These are phyloP conservation scores for Retiboletus fuscus DNA, from an alignment of 1,284 basidiomycete species.

Conservation along the genomic window DNA sequence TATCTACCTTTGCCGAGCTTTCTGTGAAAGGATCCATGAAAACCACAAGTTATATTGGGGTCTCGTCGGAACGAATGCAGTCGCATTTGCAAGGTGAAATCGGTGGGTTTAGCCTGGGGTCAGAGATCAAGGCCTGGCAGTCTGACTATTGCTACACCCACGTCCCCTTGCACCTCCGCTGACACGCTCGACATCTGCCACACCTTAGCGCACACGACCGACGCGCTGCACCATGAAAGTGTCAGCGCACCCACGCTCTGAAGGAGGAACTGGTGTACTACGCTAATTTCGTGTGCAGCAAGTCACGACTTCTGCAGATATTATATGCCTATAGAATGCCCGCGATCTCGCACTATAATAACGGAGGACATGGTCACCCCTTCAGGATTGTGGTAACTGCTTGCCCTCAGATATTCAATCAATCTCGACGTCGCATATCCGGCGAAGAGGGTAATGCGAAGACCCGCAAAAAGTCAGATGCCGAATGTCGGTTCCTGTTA, in stretches of 20 bases:
- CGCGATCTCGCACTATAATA: constrained; percentile 2
- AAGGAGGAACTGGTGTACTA: constrained; percentile 50
- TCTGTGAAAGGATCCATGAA: too few relatives aligned
- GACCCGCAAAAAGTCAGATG: constrained; percentile 86
- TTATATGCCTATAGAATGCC: constrained; percentile 78
- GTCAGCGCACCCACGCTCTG: constrained; percentile 13
- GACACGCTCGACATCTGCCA: constrained; percentile 82
- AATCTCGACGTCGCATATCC: constrained; percentile 84
- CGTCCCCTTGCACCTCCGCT: constrained; percentile 64
- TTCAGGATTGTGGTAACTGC: constrained; percentile 93
- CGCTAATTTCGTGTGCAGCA: constrained; percentile 67
- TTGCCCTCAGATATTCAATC: constrained; percentile 92
- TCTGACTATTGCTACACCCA: constrained; percentile 46
- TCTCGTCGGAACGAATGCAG: too few relatives aligned
- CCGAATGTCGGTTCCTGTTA: constrained; percentile 86
- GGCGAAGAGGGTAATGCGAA: constrained; percentile 92
- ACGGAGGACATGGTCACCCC: constrained; percentile 60
- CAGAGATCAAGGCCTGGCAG: constrained; percentile 11
- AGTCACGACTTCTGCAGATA: constrained; percentile 86
- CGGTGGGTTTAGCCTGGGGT: too few relatives aligned
- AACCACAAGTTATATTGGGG: too few relatives aligned
- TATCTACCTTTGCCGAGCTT: too few relatives aligned
- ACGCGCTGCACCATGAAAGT: constrained; percentile 61
- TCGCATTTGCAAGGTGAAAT: too few relatives aligned
- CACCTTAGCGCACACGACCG: constrained; percentile 74